Evolutionary conservation across 768 basidiomycete species (phyloP).

Genomic region (Omphalotus guepiniiformis): DNA sequence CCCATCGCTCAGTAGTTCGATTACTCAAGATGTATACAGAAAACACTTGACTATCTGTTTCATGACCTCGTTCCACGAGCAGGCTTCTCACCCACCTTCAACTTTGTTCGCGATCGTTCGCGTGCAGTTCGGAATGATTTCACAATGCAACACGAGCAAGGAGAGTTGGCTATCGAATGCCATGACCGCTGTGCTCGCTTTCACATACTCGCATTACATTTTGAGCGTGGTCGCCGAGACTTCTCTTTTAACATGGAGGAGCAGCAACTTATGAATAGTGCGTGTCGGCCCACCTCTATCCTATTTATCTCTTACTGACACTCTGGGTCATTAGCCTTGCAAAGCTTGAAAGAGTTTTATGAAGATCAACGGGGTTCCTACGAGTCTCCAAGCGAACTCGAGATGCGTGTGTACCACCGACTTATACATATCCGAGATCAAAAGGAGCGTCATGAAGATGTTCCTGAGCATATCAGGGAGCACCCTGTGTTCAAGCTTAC

Average conservation of each 20-base stretch:
- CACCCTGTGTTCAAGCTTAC: constrained; percentile 81
- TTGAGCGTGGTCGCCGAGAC: constrained; percentile 48
- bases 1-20: constrained; percentile 2
- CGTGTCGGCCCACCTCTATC: constrained; percentile 28
- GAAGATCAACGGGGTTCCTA: constrained; percentile 71
- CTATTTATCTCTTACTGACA: constrained; percentile 3
- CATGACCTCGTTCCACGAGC: constrained; percentile 68
- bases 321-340: constrained; percentile 57
- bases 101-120: constrained; percentile 90
- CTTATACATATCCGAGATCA: constrained; percentile 89
- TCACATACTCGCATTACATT: constrained; percentile 81
- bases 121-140: constrained; percentile 91
- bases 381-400: constrained; percentile 80
- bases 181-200: constrained; percentile 93
- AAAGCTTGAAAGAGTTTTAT: constrained; percentile 91
- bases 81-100: constrained; percentile 67
- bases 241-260: constrained; percentile 74
- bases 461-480: constrained; percentile 60
- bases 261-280: constrained; percentile 90
- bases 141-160: constrained; percentile 84
- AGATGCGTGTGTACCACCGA: constrained; percentile 95
- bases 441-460: constrained; percentile 67
- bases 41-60: constrained; percentile 91
- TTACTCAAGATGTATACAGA: constrained; percentile 34
- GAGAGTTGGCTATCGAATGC: constrained; percentile 76